Base-by-base conservation (phyloP, 2,329 filamentous ascomycete genomes). In the Pseudogymnoascus sp. region DNA sequence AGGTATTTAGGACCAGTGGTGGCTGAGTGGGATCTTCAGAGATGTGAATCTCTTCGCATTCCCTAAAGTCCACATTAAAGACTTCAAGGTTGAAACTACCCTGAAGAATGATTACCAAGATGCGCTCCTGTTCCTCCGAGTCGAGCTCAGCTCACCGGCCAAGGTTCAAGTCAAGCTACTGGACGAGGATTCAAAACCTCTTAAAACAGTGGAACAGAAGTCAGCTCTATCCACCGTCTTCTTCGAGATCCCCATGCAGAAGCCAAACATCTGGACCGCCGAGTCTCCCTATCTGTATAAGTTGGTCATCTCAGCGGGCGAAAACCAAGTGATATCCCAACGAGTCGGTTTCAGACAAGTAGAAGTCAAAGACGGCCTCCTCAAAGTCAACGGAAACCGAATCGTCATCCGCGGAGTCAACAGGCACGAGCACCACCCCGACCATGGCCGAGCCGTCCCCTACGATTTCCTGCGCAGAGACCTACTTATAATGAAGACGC, bases 211-310 rank as follows among this genome's bases (percentile, higher is more conserved):
- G 62, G 36, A 39, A 15, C 31, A 39, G 33, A 38, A n/a, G 5
- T 36, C 33, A n/a, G 27, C 31, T 1, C 33, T 59, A 3, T 36
- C 63, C 6, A 63, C 38, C 29, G 63, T 66, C 4, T 64, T 38
- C 5, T 70, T 70, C 58, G 63, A 64, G 12, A 51, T 68, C 17
- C 71, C 77, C 0, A 74, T 88, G 29, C 61, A 74, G 2, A 74
- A 81, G 21, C 85, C 85, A 0, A 69, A 76, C 13, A 84, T 87
- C 66, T 89, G 86, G 87, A 88, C 85, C 0, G 87, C 87, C 0
- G 87, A 90, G 70, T 83, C 81, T 0, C 86, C 86, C 0, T 77
- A 83, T 58, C 77, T 89, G 0, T 89, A 89, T 67, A 74, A 78
- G 1, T 73, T 86, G 1, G 72, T 79, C 3, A 73, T 84, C 1